A percentile compares a stretch with the other conserved stretches of the same genome.
Conservation (phyloP, 169 alveolate species). For the Cryptosporidium sp. region DNA sequence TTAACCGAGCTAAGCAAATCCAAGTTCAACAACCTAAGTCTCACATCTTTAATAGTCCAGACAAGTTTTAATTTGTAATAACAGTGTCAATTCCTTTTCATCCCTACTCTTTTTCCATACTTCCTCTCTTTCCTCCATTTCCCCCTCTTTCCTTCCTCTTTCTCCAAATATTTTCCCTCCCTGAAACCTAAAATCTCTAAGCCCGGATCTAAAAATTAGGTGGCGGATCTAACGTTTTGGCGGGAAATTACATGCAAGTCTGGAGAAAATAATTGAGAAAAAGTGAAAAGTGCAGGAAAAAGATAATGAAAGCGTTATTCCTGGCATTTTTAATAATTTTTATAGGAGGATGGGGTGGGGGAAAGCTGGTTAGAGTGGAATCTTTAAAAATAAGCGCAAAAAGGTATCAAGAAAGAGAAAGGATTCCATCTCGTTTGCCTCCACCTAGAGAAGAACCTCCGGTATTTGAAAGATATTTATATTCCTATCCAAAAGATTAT, state of each 20-base stretch:
- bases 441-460: constrained; percentile 41
- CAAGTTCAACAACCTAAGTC: background rate
- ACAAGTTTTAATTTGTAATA: background rate
- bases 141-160: no score
- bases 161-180: background rate
- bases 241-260: constrained; percentile 1
- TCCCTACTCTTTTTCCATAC: background rate
- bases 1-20: background rate
- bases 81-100: background rate
- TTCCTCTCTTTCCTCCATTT: background rate
- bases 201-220: constrained; percentile 29
- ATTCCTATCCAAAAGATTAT: constrained; percentile 52
- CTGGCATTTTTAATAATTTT: background rate
- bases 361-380: background rate
- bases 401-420: constrained; percentile 18
- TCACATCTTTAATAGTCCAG: background rate
- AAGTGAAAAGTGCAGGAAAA: background rate
- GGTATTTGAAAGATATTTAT: constrained; percentile 25
- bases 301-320: constrained; percentile 5
- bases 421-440: constrained; percentile 51
- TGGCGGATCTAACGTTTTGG: constrained; percentile 16
- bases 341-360: constrained; percentile 9
- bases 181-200: background rate
- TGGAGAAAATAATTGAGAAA: background rate
- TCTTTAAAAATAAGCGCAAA: background rate